These are phyloP conservation scores for Xanthoparmelia taractica DNA, from an alignment of 495 filamentous ascomycete genomes.

Conservation along the genomic window DNA sequence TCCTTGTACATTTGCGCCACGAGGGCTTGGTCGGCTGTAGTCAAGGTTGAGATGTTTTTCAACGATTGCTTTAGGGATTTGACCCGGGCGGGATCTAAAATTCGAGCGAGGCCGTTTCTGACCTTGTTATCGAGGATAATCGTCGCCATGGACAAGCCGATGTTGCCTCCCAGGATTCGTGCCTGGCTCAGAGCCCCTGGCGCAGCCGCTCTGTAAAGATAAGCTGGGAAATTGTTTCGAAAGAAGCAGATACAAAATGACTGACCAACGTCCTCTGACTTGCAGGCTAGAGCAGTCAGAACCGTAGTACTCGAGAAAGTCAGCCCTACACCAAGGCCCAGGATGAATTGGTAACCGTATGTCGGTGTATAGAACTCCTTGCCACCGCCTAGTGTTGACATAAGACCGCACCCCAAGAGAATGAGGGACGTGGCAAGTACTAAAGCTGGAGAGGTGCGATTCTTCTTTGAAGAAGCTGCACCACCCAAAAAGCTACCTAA, in stretches of 20 bases:
- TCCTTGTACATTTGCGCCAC: conserved; percentile 13
- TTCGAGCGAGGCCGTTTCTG: conserved; percentile 21
- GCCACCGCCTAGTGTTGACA: conserved; percentile 36
- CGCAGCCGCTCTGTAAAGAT: conserved; percentile 37
- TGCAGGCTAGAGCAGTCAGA: conserved; percentile 43
- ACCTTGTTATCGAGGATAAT: conserved; percentile 33
- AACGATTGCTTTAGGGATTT: conserved; percentile 11
- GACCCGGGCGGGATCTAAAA: conserved; percentile 25
- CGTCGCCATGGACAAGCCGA: conserved; percentile 43
- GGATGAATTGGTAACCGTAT: conserved; percentile 47
- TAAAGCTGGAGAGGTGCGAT: conserved; percentile 45
- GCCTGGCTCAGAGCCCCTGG: conserved; percentile 49
- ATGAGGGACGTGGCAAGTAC: conserved; percentile 40
- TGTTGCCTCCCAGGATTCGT: conserved; percentile 49
- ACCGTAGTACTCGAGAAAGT: conserved; percentile 45
- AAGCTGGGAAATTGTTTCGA: background rate
- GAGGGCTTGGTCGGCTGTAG: background rate
- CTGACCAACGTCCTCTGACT: conserved; percentile 41
- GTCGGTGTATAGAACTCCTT: conserved; percentile 31
- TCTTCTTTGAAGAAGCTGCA: conserved; percentile 24
- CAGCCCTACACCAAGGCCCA: conserved; percentile 49
- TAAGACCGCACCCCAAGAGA: conserved; percentile 43
- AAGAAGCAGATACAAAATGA: background rate
- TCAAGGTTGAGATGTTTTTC: conserved; percentile 6
- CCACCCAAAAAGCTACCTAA: conserved; percentile 5